A percentile compares a stretch with the other conserved stretches of the same genome.
Conservation (phyloP, 164 flowering plant genomes). For the Akebia trifoliata region DNA sequence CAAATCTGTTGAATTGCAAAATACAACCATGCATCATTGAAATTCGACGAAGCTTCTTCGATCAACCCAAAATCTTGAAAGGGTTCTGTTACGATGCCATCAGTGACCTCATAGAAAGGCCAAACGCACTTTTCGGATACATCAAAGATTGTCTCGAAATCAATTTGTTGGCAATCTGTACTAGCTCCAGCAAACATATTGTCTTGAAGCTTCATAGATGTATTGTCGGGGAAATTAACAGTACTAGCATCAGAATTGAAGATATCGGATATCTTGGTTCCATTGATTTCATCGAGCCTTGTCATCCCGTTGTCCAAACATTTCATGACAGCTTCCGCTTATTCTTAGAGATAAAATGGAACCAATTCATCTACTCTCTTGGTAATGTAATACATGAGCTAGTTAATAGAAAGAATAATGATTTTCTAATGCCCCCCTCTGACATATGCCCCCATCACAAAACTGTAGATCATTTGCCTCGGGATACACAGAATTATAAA, state of each 20-base stretch:
- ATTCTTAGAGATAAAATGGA: background rate
- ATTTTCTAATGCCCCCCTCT: too few species aligned
- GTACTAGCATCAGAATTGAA: background rate
- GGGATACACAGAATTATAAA: too few species aligned
- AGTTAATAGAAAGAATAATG: too few species aligned
- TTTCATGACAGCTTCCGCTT: background rate
- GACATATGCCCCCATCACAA: too few species aligned
- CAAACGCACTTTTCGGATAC: constrained; percentile 1
- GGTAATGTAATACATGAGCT: too few species aligned
- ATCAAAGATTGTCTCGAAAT: background rate
- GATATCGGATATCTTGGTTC: too few species aligned
- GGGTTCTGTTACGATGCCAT: background rate
- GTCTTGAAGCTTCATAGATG: background rate
- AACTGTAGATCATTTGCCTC: too few species aligned
- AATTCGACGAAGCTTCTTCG: constrained; percentile 4
- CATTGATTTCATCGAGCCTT: background rate
- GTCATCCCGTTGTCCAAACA: background rate
- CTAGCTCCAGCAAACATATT: background rate
- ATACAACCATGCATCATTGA: constrained; percentile 5
- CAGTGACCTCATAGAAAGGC: constrained; percentile 5
- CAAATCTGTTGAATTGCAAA: constrained; percentile 5
- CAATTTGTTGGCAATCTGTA: background rate
- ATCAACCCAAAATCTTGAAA: background rate
- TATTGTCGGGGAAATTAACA: background rate
- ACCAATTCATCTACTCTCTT: background rate